These are phyloP conservation scores for Plasmodium gaboni DNA, from an alignment of 169 alveolate genomes.

Conservation along the genomic window DNA sequence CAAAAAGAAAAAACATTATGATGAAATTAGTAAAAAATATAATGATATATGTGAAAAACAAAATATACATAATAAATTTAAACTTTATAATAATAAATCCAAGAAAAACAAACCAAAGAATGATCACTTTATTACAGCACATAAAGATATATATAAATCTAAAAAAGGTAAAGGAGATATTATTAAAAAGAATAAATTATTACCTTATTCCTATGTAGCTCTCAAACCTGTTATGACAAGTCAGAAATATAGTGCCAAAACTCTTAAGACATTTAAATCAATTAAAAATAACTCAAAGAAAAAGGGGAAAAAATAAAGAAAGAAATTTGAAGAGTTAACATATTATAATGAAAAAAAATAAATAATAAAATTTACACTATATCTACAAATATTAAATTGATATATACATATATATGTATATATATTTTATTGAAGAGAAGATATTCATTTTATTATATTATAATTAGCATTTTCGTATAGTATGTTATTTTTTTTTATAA, in stretches of 20 bases:
- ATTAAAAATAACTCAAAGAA: slow-evolving; percentile 54
- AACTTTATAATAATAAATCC: slow-evolving; percentile 2
- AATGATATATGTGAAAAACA: slow-evolving; percentile 37
- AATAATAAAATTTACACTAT: not conserved
- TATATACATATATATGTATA: not conserved
- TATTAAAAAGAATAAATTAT: slow-evolving; percentile 48
- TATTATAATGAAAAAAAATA: not conserved
- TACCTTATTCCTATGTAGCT: slow-evolving; percentile 74
- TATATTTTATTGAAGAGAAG: not conserved
- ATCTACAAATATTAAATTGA: not conserved
- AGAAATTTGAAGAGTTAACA: not conserved
- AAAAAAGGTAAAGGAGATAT: slow-evolving; percentile 77
- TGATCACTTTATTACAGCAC: slow-evolving; percentile 44
- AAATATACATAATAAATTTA: slow-evolving; percentile 31
- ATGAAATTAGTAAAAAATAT: slow-evolving; percentile 29
- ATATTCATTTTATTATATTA: not conserved
- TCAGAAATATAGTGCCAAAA: slow-evolving; percentile 55
- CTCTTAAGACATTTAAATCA: slow-evolving; percentile 52
- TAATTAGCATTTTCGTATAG: too few relatives aligned
- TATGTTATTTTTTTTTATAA: too few relatives aligned
- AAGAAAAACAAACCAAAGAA: slow-evolving; percentile 20
- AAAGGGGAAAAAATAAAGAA: slow-evolving; percentile 12
- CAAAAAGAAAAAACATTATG: slow-evolving; percentile 36
- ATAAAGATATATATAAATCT: slow-evolving; percentile 61
- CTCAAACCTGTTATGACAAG: slow-evolving; percentile 72